Conservation (phyloP, 2,329 filamentous ascomycete species). For the Penicillium sp. region DNA sequence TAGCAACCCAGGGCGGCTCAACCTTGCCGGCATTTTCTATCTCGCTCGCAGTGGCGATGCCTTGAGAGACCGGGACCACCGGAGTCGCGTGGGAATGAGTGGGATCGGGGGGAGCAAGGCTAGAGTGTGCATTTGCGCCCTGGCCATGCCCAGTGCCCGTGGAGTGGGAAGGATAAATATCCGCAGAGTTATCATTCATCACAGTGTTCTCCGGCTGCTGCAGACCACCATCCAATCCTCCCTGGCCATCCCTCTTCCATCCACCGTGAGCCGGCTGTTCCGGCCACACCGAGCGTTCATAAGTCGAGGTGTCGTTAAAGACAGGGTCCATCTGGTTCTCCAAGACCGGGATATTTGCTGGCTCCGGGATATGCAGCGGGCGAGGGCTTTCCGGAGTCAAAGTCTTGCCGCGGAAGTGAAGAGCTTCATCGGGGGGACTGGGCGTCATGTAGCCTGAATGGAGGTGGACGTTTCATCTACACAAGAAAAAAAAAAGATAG, state of each 20-base stretch:
- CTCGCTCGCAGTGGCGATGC: slow-evolving; percentile 28
- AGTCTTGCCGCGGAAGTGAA: slow-evolving; percentile 63
- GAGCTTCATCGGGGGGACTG: slow-evolving; percentile 47
- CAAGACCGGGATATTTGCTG: slow-evolving; percentile 67
- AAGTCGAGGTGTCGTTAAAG: slow-evolving; percentile 65
- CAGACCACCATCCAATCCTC: slow-evolving; percentile 3
- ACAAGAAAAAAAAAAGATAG: slow-evolving; percentile 12
- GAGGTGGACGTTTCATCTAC: slow-evolving; percentile 42
- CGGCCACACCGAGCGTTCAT: slow-evolving; percentile 44
- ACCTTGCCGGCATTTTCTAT: slow-evolving; percentile 28
- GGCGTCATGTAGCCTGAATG: slow-evolving; percentile 53
- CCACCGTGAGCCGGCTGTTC: slow-evolving; percentile 20
- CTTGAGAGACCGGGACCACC: slow-evolving; percentile 20
- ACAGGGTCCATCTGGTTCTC: slow-evolving; percentile 69
- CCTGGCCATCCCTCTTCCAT: slow-evolving; percentile 13
- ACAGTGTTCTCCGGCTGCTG: slow-evolving; percentile 20
- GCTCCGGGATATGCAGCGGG: slow-evolving; percentile 65
- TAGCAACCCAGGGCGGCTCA: slow-evolving; percentile 18
- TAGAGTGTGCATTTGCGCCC: slow-evolving; percentile 5
- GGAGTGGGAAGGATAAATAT: slow-evolving; percentile 26
- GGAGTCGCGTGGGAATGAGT: slow-evolving; percentile 27
- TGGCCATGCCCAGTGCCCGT: slow-evolving; percentile 7
- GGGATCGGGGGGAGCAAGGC: slow-evolving; percentile 17
- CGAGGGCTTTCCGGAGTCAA: slow-evolving; percentile 70
- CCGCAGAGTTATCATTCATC: slow-evolving; percentile 29